Base-by-base conservation (phyloP, 208 protist genomes). In the Crithidia brevicula region DNA sequence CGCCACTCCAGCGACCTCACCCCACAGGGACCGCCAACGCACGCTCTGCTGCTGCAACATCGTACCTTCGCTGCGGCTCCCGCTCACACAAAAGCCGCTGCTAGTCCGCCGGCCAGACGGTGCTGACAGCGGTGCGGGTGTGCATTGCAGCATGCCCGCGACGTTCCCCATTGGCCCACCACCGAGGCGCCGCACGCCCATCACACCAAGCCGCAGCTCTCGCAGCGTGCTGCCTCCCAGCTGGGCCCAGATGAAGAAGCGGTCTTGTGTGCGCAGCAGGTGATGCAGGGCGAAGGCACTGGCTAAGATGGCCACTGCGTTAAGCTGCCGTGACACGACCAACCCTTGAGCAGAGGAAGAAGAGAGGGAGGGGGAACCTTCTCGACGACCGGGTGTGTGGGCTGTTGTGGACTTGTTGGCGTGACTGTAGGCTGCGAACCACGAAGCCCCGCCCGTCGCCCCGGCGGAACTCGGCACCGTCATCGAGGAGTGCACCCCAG, bases 271-370 rank as follows among this genome's bases (percentile, higher is more conserved):
- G 18, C 59, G 69, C 25, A 75, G 52, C 3, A 75, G 69, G 46
- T 75, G 69, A 16, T 68, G 62, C 45, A 69, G 54, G n/a, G 69
- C 60, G 0, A 50, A 46, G 36, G 50, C 50, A 40, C 69, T 75
- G 54, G 69, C 60, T 28, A 69, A 31, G 18, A 63, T 13, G n/a
- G 51, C 9, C 13, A 63, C 53, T 28, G 61, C 31, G 54, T 51
- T 65, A 20, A 74, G 22, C 9, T 13, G 49, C 16, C 59, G 51
- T 16, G 36, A n/a, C 28, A 61, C 59, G 2, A 7, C 25, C 53
- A 16, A 31, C 9, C 18, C 20, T 54, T 3, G 16, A 20, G 36
- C 36, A 7, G 36, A 16, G 36, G 15, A 40, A 40, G 36, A 7
- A 40, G 36, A 40, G 15, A 13, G 15, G 10, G 42, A 47, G 42